Evolutionary conservation across 1,284 basidiomycete genomes (phyloP), one percentile per base, ranked within the genome.

Genomic region (Apiotrichum domesticum): DNA sequence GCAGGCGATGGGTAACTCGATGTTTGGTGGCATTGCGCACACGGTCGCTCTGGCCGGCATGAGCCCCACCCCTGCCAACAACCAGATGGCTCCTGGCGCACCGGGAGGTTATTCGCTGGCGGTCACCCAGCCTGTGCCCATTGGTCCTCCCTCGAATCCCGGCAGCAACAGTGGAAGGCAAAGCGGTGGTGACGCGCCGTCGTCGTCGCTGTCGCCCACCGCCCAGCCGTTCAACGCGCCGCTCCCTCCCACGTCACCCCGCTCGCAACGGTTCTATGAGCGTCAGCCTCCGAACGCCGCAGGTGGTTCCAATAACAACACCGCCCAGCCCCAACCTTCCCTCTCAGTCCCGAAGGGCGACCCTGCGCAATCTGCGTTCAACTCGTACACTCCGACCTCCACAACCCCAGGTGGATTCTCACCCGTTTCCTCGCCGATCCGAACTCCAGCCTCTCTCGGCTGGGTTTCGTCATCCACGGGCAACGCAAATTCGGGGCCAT

Each of bases 11-110:
- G 67, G 64, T 62, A 62, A 60, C 6, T 59, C 59, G 6, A 62
- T 68, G 56, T 74, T 69, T 54, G 70, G 70, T n/a, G 71, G 73
- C 29, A 68, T 74, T 34, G 69, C 73, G 11, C 73, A 75, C 50
- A 72, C 67, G 1, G 73, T 75, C 45, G 71, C 71, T 6, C 56
- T 75, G 0, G 72, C 71, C 5, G 71, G 72, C 14, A 70, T 75
- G 68, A 65, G 65, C 11, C 52, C 52, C 5, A 40, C 54, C 2
- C 56, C 63, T 39, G 44, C 55, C 5, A 42, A 44, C 37, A 44
- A 43, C 37, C 58, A 58, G 52, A 33, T 57, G 45, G 48, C 40
- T 2, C 54, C 57, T 6, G 55, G 55, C 33, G 48, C 29, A 7
- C 39, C 55, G 21, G 41, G 46, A n/a, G 40, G 42, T 4, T 54